Evolutionary conservation across 345 rosid species (phyloP), one percentile per base, ranked within the genome.

Genomic region (Noccaea bulbosa): DNA sequence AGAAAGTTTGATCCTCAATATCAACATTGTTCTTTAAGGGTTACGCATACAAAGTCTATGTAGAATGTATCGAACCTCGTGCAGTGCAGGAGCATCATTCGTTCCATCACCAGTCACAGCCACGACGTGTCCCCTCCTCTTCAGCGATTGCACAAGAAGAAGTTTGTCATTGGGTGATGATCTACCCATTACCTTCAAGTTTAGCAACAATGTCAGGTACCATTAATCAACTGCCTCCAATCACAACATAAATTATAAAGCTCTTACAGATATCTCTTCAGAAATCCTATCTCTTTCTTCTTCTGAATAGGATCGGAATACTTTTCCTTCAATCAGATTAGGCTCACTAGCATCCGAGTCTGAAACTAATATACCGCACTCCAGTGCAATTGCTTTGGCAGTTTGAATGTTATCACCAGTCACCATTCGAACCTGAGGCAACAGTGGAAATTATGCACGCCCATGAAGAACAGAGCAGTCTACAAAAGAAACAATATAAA

Each of bases 361-460:
- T 49, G 92, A 79, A 30, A 65, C 69, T 69, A 94, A 73, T 78
- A 94, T 94, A 48, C 99, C 98, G 62, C 99, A 94, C 57, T 94
- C 99, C 72, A 91, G 51, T 67, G 99, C 99, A 79, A 94, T 89
- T 51, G 99, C 93, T 83, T 79, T 91, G 4, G 99, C 99, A 65
- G 99, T 94, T 71, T 87, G 90, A 70, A 89, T 58, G 81, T 94
- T 94, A 84, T 94, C 99, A 65, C 99, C 99, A 65, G 99, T 94
- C 55, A 94, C 88, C 99, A 94, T 94, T 38, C 99, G 93, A 41
- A 94, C 98, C 99, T 94, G 62, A 16, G 35, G 61, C 71, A 67
- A 37, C 9, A 16, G 8, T 41, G 11, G 30, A 37, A 48, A 56
- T 64, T 11, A 32, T 49, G 32, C 11, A 11, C 60, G 24, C 61